A percentile compares a stretch with the other conserved stretches of the same genome.
phyloP scores from a whole-genome alignment of 331 rosid genomes.

The Telfairia occidentalis region DNA sequence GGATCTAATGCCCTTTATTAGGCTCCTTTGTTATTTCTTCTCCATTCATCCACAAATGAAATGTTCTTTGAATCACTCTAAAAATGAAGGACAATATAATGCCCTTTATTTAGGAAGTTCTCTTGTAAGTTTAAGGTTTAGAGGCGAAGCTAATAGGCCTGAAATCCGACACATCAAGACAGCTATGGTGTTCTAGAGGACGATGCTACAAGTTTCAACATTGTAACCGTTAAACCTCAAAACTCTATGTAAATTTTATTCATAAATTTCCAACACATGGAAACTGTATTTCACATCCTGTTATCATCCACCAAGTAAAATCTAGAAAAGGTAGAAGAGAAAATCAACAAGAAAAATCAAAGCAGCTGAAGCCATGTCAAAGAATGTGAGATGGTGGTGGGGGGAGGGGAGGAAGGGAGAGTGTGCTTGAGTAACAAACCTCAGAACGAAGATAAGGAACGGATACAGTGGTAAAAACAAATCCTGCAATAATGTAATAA shows the following conservation, averaged over 20 bases:
- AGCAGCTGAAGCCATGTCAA: neutral
- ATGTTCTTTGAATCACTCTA: neutral
- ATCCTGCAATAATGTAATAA: slow-evolving; percentile 42
- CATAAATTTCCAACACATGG: neutral
- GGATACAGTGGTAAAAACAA: slow-evolving; percentile 40
- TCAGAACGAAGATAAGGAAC: slow-evolving; percentile 50
- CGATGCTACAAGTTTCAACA: neutral
- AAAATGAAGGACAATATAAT: neutral
- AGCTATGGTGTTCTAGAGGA: neutral
- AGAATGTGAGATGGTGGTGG: neutral
- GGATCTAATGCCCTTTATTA: too few relatives aligned
- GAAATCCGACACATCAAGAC: neutral
- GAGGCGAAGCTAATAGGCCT: neutral
- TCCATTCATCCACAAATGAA: neutral
- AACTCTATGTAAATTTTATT: neutral
- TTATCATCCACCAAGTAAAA: neutral
- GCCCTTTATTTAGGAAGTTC: neutral
- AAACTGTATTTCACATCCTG: neutral
- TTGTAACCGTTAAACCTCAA: neutral
- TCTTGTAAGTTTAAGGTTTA: neutral
- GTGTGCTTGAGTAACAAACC: slow-evolving; percentile 21
- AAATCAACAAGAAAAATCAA: neutral
- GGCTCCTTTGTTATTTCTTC: neutral
- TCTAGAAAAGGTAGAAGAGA: neutral
- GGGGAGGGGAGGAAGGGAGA: neutral